Conservation (phyloP, 495 filamentous ascomycete genomes). For the Lindgomyces ingoldianus region DNA sequence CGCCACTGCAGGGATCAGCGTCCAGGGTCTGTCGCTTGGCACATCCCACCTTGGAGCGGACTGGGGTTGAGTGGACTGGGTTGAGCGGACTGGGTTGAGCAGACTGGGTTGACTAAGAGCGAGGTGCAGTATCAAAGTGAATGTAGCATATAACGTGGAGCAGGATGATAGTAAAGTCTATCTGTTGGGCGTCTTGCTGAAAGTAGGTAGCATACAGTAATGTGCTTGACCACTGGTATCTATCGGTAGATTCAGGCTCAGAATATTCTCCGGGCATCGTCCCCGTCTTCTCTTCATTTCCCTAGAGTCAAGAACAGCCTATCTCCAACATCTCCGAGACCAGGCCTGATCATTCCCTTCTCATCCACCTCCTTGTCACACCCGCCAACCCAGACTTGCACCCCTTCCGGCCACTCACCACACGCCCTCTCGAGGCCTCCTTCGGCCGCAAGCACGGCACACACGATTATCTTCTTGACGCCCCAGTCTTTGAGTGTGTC, state of each 20-base stretch:
- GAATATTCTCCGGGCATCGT: too few species aligned
- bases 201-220: too few species aligned
- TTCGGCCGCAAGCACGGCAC: conserved; percentile 72
- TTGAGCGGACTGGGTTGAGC: too few species aligned
- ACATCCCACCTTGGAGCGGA: too few species aligned
- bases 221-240: too few species aligned
- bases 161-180: too few species aligned
- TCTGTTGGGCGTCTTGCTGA: too few species aligned
- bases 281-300: conserved; percentile 55
- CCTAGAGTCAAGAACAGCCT: conserved; percentile 89
- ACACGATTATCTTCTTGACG: conserved; percentile 72
- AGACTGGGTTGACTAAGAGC: too few species aligned
- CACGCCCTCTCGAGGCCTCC: conserved; percentile 68
- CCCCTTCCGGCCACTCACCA: conserved; percentile 68
- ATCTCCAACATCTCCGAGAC: conserved; percentile 89
- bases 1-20: not conserved
- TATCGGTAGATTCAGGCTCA: too few species aligned
- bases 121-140: too few species aligned
- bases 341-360: conserved; percentile 87
- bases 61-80: not conserved
- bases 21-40: not conserved
- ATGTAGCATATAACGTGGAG: too few species aligned
- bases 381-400: conserved; percentile 81
- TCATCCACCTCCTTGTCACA: conserved; percentile 71
- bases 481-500: conserved; percentile 90